Base-by-base conservation (phyloP, 345 rosid species). In the Reutealis trisperma region DNA sequence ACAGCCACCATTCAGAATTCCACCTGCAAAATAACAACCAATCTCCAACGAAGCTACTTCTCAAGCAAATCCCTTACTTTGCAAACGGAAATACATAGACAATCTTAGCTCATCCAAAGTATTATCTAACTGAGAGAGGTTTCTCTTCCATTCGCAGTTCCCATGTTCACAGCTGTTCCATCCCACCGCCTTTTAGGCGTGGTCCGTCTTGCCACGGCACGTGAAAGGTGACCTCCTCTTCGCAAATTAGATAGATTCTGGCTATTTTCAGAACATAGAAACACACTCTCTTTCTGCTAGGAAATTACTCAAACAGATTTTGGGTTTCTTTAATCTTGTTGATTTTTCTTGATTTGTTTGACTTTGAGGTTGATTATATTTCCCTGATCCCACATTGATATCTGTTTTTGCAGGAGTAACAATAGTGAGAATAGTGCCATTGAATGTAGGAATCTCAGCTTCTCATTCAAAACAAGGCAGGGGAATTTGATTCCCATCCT, bases 371-470 rank as follows among this genome's bases (percentile, higher is more conserved):
- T 52, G 58, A 54, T 54, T 54, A 18, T 1, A 18, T 16, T 15
- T 57, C 11, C 34, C 25, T 55, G 41, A 10, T 18, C n/a, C 8
- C 19, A 24, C 30, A 44, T n/a, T 30, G 19, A 1, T n/a, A 4
- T 63, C 21, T 42, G 21, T 55, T 11, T 69, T n/a, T 52, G 60
- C 90, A 87, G 97, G n/a, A n/a, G n/a, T n/a, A n/a, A n/a, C n/a
- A n/a, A n/a, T 87, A 76, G 64, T 71, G 88, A 80, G 42, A 64
- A 75, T 51, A 19, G 80, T 71, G 84, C 87, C 52, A 88, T 93
- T 37, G 92, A 91, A 78, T 89, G 91, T 75, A 85, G 84, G 78
- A 89, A 89, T 77, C 84, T 95, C 11, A 87, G 79, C 78, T 95
- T 87, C 88, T 92, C 97, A n/a, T 76, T 86, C 55, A 65, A 55